A percentile compares a stretch with the other conserved stretches of the same genome.
Evolutionary conservation across 179 eudicot species (phyloP).

Genomic region (Vitellaria paradoxa): DNA sequence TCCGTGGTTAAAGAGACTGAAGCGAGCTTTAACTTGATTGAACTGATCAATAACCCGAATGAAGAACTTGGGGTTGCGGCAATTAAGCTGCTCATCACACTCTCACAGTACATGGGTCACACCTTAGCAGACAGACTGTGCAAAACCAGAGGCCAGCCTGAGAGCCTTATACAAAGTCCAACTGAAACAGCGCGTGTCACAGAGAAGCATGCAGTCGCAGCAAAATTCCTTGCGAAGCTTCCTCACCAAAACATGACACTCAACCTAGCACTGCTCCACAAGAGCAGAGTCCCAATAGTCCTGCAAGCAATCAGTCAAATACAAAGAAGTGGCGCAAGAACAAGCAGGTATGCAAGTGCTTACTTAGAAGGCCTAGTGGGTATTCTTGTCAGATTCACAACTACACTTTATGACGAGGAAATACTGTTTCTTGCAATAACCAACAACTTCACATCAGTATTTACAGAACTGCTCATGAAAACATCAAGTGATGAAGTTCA

Average conservation of each 20-base stretch:
- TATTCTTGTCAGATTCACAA: conserved; percentile 77
- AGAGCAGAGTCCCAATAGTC: conserved; percentile 47
- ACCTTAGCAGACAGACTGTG: conserved; percentile 60
- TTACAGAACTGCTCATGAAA: conserved; percentile 55
- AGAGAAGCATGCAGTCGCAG: conserved; percentile 67
- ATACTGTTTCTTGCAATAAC: conserved; percentile 46
- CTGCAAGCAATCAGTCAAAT: conserved; percentile 40
- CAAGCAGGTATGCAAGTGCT: conserved; percentile 45
- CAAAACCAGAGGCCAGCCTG: conserved; percentile 67
- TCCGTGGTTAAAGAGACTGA: conserved; percentile 71
- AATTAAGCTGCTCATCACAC: conserved; percentile 51
- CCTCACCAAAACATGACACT: conserved; percentile 75
- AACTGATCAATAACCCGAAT: conserved; percentile 56
- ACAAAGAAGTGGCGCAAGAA: conserved; percentile 47
- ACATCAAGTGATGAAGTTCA: conserved; percentile 64
- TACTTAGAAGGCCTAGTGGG: conserved; percentile 87
- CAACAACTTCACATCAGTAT: conserved; percentile 45
- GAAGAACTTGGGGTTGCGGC: conserved; percentile 64
- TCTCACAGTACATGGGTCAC: conserved; percentile 73
- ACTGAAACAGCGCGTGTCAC: conserved; percentile 43
- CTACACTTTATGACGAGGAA: conserved; percentile 64
- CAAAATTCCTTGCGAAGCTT: conserved; percentile 63
- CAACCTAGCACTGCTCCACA: conserved; percentile 52
- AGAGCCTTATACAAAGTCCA: conserved; percentile 49
- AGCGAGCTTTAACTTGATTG: conserved; percentile 61